phyloP scores from a whole-genome alignment of 2,329 filamentous ascomycete species.

The Fusarium sp. region DNA sequence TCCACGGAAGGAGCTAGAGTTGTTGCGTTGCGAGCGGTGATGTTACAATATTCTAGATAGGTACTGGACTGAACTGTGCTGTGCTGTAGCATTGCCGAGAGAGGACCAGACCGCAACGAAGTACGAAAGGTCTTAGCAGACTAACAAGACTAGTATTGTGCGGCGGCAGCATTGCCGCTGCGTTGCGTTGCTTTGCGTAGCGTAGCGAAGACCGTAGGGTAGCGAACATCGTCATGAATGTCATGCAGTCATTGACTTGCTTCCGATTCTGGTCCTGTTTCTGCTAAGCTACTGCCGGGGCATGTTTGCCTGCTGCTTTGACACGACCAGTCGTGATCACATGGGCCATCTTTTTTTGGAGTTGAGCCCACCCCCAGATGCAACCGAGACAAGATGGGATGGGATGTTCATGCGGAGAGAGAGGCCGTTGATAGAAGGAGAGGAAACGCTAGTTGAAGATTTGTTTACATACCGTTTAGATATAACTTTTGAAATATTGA shows the following conservation, averaged over 20 bases:
- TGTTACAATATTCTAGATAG: conserved; percentile 14
- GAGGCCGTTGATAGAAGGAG: background rate
- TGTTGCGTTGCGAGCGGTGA: conserved; percentile 14
- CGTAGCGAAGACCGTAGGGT: background rate
- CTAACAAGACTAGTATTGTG: conserved; percentile 4
- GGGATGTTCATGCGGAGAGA: conserved; percentile 18
- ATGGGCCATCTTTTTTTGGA: conserved; percentile 35
- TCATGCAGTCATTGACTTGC: conserved; percentile 42
- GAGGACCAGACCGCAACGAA: conserved; percentile 14
- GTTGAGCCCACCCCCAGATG: conserved; percentile 38
- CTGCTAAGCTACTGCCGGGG: conserved; percentile 24
- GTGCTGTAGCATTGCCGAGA: conserved; percentile 21
- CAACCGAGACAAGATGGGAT: conserved; percentile 28
- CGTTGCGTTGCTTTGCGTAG: background rate
- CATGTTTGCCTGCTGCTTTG: conserved; percentile 37
- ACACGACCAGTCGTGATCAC: conserved; percentile 38
- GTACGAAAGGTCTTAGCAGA: conserved; percentile 16
- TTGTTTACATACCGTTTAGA: conserved; percentile 21
- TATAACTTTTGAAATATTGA: background rate
- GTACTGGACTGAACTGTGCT: background rate
- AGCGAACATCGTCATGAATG: conserved; percentile 33
- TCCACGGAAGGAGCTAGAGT: conserved; percentile 39
- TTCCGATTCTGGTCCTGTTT: conserved; percentile 6
- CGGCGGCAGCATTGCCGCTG: conserved; percentile 3
- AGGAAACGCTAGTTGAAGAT: background rate